Evolutionary conservation across 345 rosid genomes (phyloP).

Genomic region (Eucalyptus caleyi): DNA sequence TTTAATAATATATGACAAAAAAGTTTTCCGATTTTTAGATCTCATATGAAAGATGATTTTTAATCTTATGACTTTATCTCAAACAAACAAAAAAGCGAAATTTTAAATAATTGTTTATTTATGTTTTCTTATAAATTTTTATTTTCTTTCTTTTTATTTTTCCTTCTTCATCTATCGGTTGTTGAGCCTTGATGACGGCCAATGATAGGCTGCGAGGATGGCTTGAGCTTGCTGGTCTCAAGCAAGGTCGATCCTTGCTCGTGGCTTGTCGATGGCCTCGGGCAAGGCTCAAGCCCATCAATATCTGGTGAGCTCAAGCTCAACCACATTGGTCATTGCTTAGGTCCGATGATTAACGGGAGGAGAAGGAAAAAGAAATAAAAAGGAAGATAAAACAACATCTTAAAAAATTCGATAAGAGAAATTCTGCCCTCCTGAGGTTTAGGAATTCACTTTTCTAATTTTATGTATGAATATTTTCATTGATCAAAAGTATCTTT

Average conservation of each 20-base stretch:
- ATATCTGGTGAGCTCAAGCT: too few relatives aligned
- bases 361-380: neutral
- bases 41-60: too few relatives aligned
- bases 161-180: rapidly evolving
- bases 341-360: rapidly evolving
- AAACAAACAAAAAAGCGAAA: neutral
- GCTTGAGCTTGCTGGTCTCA: neutral
- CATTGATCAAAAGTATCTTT: too few relatives aligned
- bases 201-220: too few relatives aligned
- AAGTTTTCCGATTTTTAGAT: rapidly evolving
- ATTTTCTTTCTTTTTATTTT: too few relatives aligned
- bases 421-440: neutral
- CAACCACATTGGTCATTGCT: rapidly evolving
- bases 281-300: rapidly evolving
- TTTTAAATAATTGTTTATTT: too few relatives aligned
- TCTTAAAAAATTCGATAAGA: too few relatives aligned
- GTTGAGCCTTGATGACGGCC: rapidly evolving
- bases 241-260: neutral
- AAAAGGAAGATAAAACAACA: too few relatives aligned
- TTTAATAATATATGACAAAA: too few relatives aligned
- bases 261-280: rapidly evolving
- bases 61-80: neutral
- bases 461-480: too few relatives aligned
- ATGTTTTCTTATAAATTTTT: too few relatives aligned
- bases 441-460: too few relatives aligned